A percentile compares a stretch with the other conserved stretches of the same genome.
These are phyloP conservation scores for Xylaria sp. DNA, from an alignment of 2,329 filamentous ascomycete genomes.

Conservation along the genomic window DNA sequence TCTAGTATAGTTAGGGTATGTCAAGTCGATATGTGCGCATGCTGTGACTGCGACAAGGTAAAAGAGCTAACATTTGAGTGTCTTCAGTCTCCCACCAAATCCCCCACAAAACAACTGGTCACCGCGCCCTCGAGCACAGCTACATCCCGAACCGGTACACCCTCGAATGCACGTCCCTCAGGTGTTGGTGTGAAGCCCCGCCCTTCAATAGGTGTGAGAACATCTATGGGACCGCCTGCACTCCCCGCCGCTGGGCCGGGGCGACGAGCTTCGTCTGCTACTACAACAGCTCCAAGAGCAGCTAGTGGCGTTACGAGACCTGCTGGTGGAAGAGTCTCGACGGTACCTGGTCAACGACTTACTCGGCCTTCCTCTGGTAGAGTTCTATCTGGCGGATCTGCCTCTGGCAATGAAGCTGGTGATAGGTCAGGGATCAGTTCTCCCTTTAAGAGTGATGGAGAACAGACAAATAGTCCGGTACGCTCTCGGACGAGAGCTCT, in stretches of 20 bases:
- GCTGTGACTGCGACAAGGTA: not conserved
- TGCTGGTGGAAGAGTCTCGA: slow-evolving; percentile 55
- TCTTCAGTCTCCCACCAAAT: slow-evolving; percentile 78
- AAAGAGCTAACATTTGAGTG: slow-evolving; percentile 25
- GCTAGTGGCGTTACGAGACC: slow-evolving; percentile 52
- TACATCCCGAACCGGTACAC: slow-evolving; percentile 73
- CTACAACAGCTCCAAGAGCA: slow-evolving; percentile 51
- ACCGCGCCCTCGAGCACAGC: slow-evolving; percentile 65
- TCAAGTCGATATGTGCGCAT: slow-evolving; percentile 44
- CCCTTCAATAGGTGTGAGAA: slow-evolving; percentile 65
- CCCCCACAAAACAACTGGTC: slow-evolving; percentile 78
- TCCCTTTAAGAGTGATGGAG: slow-evolving; percentile 63
- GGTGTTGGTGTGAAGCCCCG: slow-evolving; percentile 63
- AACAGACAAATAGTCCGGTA: slow-evolving; percentile 63
- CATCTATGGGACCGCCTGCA: slow-evolving; percentile 76
- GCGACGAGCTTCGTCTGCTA: slow-evolving; percentile 59
- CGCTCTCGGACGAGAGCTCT: slow-evolving; percentile 62
- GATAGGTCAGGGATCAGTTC: slow-evolving; percentile 57
- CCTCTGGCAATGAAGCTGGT: slow-evolving; percentile 56
- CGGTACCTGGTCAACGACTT: slow-evolving; percentile 49
- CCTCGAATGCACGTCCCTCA: slow-evolving; percentile 64
- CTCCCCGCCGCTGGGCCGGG: slow-evolving; percentile 57
- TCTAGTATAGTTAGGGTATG: slow-evolving; percentile 68
- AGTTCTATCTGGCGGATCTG: slow-evolving; percentile 60
- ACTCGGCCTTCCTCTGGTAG: slow-evolving; percentile 56